Conservation (phyloP, 345 rosid species). For the Passiflora organensis region DNA sequence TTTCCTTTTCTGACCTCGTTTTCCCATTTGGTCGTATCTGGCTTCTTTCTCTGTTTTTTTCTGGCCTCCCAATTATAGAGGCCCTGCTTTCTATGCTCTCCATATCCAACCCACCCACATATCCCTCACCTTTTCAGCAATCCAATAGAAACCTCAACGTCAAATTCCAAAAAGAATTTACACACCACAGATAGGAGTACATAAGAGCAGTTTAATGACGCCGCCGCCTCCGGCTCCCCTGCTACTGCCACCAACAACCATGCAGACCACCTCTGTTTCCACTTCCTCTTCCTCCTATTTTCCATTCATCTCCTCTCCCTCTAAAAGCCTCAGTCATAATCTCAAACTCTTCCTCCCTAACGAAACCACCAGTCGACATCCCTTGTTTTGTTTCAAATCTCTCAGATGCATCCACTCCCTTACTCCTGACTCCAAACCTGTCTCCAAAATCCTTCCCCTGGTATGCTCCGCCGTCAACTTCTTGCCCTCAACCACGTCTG, state of each 20-base stretch:
- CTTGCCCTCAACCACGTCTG: constrained; percentile 41
- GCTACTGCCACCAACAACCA: constrained; percentile 10
- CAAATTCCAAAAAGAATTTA: too few relatives aligned
- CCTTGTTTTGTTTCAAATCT: constrained; percentile 20
- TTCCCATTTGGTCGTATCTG: too few relatives aligned
- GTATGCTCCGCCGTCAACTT: constrained; percentile 49
- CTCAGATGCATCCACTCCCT: constrained; percentile 34
- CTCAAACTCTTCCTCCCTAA: neutral
- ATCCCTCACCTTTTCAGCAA: neutral
- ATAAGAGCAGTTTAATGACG: too few relatives aligned
- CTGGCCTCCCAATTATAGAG: neutral
- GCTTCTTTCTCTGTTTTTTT: neutral
- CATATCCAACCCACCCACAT: neutral
- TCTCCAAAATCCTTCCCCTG: constrained; percentile 32
- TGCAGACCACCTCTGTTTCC: neutral
- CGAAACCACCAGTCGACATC: neutral
- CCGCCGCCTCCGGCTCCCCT: too few relatives aligned
- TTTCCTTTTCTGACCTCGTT: too few relatives aligned
- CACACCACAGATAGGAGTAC: too few relatives aligned
- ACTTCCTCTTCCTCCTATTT: neutral
- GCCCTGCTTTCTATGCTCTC: neutral
- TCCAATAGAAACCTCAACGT: too few relatives aligned
- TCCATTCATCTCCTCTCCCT: neutral
- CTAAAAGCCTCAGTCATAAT: neutral
- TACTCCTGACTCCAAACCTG: constrained; percentile 11